These are phyloP conservation scores for Colletotrichum horii DNA, from an alignment of 2,329 filamentous ascomycete species.

Conservation along the genomic window DNA sequence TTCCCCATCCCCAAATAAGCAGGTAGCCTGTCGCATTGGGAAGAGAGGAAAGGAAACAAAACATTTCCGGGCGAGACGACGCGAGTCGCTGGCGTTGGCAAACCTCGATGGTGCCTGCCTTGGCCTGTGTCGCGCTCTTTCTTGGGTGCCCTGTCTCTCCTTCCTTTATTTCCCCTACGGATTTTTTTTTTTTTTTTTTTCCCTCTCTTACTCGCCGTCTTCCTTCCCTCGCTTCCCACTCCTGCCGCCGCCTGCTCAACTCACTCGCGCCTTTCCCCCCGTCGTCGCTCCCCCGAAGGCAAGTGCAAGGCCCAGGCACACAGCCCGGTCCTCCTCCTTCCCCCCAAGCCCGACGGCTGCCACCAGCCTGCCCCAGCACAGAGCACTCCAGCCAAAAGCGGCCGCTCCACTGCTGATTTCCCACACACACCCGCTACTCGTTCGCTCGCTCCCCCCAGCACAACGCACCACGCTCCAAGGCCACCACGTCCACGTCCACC, in stretches of 20 bases:
- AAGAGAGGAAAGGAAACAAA: background rate
- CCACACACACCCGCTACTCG: slow-evolving; percentile 12
- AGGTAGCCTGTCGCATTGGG: background rate
- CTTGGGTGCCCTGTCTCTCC: background rate
- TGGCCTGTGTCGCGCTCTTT: background rate
- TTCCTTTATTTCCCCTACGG: background rate
- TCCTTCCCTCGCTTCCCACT: background rate
- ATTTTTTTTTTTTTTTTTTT: background rate
- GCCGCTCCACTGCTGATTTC: slow-evolving; percentile 20
- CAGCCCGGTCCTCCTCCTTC: background rate
- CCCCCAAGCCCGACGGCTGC: background rate
- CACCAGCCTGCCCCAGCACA: background rate
- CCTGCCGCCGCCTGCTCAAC: background rate
- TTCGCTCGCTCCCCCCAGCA: slow-evolving; percentile 9
- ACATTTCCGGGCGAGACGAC: background rate
- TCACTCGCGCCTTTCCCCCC: background rate
- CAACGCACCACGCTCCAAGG: slow-evolving; percentile 18
- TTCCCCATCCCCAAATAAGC: background rate
- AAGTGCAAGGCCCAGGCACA: background rate
- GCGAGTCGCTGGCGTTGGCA: background rate
- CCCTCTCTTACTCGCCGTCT: background rate
- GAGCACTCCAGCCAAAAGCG: background rate
- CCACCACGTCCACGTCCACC: slow-evolving; percentile 38
- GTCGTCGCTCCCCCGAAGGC: background rate
- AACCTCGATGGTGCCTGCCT: background rate